These are phyloP conservation scores for Pholiota conissans DNA, from an alignment of 768 basidiomycete species.

Conservation along the genomic window DNA sequence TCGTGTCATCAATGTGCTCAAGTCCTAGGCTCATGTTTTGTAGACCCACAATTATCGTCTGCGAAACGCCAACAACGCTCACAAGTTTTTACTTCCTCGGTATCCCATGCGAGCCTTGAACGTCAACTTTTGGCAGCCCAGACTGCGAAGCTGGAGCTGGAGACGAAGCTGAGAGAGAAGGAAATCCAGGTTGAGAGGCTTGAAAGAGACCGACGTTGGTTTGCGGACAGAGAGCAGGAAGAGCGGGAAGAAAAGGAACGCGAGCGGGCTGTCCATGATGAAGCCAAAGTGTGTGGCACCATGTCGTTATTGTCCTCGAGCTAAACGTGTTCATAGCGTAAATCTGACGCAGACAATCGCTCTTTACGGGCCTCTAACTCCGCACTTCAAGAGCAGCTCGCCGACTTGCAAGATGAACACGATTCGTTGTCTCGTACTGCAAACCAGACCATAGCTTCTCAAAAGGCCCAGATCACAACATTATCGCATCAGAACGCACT, in stretches of 20 bases:
- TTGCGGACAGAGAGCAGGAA: conserved; percentile 66
- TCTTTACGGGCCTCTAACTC: conserved; percentile 48
- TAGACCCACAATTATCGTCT: conserved; percentile 65
- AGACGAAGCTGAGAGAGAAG: conserved; percentile 67
- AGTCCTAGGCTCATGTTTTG: neutral
- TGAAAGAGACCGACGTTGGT: conserved; percentile 68
- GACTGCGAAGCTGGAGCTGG: conserved; percentile 61
- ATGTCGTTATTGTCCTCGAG: neutral
- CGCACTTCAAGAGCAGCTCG: conserved; percentile 54
- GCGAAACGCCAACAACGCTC: conserved; percentile 70
- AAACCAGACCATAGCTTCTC: conserved; percentile 47
- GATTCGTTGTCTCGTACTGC: conserved; percentile 47
- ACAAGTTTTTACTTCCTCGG: conserved; percentile 59
- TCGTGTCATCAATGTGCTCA: neutral
- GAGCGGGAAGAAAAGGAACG: conserved; percentile 68
- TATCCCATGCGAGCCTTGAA: conserved; percentile 64
- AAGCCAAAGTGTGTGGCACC: conserved; percentile 56
- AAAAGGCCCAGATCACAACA: conserved; percentile 51
- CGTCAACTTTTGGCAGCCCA: conserved; percentile 66
- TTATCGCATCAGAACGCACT: conserved; percentile 44
- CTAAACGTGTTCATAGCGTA: conserved; percentile 33
- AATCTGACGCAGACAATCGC: conserved; percentile 51
- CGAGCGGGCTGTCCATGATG: conserved; percentile 47
- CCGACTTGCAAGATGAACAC: conserved; percentile 61
- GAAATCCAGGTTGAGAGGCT: conserved; percentile 62